phyloP scores from a whole-genome alignment of 73 alveolate genomes.

The Paramecium bursaria region DNA sequence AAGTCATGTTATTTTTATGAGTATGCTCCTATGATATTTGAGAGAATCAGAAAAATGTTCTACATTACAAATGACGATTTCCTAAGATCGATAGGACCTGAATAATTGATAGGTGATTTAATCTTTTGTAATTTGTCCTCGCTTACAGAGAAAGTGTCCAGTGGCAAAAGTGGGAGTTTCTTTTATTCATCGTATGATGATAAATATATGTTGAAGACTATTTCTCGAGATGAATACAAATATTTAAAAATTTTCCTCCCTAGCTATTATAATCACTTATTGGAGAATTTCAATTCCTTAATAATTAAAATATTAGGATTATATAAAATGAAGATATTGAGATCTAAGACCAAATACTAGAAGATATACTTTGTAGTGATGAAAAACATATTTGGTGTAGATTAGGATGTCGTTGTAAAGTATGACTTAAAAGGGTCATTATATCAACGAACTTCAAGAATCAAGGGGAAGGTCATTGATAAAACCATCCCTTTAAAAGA shows the following conservation, averaged over 20 bases:
- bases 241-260: constrained; percentile 71
- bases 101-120: constrained; percentile 74
- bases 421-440: constrained; percentile 67
- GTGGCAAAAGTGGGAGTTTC: constrained; percentile 88
- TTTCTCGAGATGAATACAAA: constrained; percentile 74
- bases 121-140: constrained; percentile 79
- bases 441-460: constrained; percentile 65
- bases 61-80: constrained; percentile 76
- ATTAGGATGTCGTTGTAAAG: constrained; percentile 77
- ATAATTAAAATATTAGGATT: constrained; percentile 82
- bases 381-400: constrained; percentile 92
- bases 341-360: constrained; percentile 48
- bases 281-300: constrained; percentile 82
- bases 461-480: constrained; percentile 71
- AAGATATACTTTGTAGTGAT: constrained; percentile 63
- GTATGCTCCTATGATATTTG: constrained; percentile 84
- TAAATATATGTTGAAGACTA: constrained; percentile 84
- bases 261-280: constrained; percentile 78
- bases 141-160: constrained; percentile 75
- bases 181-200: constrained; percentile 84
- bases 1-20: constrained; percentile 86
- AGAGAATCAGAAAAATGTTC: constrained; percentile 74
- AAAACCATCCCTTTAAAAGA: constrained; percentile 91
- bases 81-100: constrained; percentile 80
- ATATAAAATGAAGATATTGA: constrained; percentile 76